phyloP scores from a whole-genome alignment of 2,329 filamentous ascomycete species.

The Phoma sp. region DNA sequence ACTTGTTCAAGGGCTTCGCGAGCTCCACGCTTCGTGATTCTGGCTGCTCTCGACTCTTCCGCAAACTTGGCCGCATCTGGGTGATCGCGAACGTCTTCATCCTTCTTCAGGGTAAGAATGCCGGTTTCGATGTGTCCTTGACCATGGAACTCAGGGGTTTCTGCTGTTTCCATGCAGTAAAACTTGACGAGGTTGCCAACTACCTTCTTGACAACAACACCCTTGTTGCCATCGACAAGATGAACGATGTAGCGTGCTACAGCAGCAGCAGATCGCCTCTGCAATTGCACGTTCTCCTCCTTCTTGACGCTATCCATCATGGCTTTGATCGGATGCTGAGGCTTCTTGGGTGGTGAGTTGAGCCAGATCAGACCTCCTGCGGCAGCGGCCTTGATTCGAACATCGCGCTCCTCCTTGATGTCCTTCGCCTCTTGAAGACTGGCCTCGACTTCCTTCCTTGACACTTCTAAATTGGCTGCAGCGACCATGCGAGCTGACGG shows the following conservation, averaged over 20 bases:
- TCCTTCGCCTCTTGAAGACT: conserved; percentile 81
- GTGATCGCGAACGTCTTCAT: conserved; percentile 94
- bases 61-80: conserved; percentile 90
- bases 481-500: conserved; percentile 88
- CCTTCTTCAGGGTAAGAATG: conserved; percentile 93
- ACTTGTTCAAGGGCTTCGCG: conserved; percentile 94
- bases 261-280: conserved; percentile 83
- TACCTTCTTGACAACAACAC: conserved; percentile 91
- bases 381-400: conserved; percentile 84
- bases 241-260: conserved; percentile 86
- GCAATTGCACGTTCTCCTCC: conserved; percentile 89
- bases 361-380: conserved; percentile 91
- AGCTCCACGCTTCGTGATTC: conserved; percentile 88
- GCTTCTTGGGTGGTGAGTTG: conserved; percentile 88
- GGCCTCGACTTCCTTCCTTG: conserved; percentile 71
- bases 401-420: conserved; percentile 82
- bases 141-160: conserved; percentile 92
- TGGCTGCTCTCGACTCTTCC: conserved; percentile 84
- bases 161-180: conserved; percentile 95
- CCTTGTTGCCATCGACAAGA: conserved; percentile 80
- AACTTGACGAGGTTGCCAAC: conserved; percentile 96
- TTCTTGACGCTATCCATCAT: conserved; percentile 99
- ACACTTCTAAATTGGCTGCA: conserved; percentile 78
- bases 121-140: conserved; percentile 80
- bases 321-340: conserved; percentile 88